Evolutionary conservation across 2,329 filamentous ascomycete genomes (phyloP).

Genomic region (Beauveria medogensis): DNA sequence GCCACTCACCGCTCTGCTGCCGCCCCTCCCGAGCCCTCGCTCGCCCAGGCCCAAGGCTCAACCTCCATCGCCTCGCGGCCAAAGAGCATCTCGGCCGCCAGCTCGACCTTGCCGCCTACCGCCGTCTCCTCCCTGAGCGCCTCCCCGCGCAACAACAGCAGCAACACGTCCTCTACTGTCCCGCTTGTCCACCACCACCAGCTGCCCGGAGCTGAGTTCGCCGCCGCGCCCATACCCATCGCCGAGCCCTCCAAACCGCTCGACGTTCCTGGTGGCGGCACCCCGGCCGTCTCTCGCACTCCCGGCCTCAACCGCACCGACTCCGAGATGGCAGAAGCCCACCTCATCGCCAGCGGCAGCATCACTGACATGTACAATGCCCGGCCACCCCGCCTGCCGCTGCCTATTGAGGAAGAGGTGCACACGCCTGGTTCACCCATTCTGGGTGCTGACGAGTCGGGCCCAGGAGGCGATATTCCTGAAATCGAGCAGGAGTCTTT

Average conservation of each 20-base stretch:
- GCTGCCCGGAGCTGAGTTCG: slow-evolving; percentile 39
- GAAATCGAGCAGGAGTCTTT: slow-evolving; percentile 45
- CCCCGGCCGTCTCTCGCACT: slow-evolving; percentile 29
- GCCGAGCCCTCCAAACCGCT: slow-evolving; percentile 47
- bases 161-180: slow-evolving; percentile 24
- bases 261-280: slow-evolving; percentile 40
- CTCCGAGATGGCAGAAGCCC: slow-evolving; percentile 23
- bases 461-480: slow-evolving; percentile 46
- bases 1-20: slow-evolving; percentile 47
- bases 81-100: slow-evolving; percentile 24
- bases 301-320: slow-evolving; percentile 22
- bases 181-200: slow-evolving; percentile 15
- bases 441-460: slow-evolving; percentile 59
- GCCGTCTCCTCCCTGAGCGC: slow-evolving; percentile 42
- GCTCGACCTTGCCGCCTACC: slow-evolving; percentile 32
- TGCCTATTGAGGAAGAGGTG: slow-evolving; percentile 88
- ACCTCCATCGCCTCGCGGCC: slow-evolving; percentile 38
- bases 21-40: slow-evolving; percentile 54
- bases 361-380: slow-evolving; percentile 56
- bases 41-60: slow-evolving; percentile 52
- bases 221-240: slow-evolving; percentile 27
- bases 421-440: slow-evolving; percentile 88
- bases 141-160: slow-evolving; percentile 30
- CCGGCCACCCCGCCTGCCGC: slow-evolving; percentile 78
- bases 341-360: slow-evolving; percentile 45